phyloP scores from a whole-genome alignment of 1,139 yeast genomes.

The Scheffersomyces cryptocercus region DNA sequence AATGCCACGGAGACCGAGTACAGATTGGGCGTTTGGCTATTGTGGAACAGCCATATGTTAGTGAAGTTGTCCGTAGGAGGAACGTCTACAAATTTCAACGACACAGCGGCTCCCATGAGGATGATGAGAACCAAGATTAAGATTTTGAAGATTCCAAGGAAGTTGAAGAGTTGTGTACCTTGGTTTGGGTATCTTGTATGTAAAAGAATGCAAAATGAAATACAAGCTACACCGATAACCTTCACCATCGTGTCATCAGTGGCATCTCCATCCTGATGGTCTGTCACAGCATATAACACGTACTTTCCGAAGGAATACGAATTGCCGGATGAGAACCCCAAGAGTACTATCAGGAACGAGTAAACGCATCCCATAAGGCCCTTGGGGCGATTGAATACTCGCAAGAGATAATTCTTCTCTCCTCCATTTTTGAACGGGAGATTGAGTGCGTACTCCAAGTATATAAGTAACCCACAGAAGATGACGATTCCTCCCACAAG shows the following conservation, averaged over 20 bases:
- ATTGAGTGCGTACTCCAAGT: conserved; percentile 49
- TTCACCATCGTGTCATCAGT: conserved; percentile 28
- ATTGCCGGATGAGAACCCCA: conserved; percentile 54
- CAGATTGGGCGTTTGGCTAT: conserved; percentile 17
- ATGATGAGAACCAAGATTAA: conserved; percentile 42
- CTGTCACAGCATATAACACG: conserved; percentile 38
- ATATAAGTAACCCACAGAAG: conserved; percentile 48
- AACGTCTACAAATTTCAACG: conserved; percentile 26
- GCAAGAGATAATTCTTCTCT: conserved; percentile 49
- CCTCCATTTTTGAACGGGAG: conserved; percentile 51
- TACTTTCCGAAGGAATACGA: conserved; percentile 55
- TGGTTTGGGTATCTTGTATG: conserved; percentile 41
- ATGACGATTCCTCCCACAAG: conserved; percentile 46
- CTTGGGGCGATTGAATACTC: conserved; percentile 37
- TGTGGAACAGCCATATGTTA: conserved; percentile 27
- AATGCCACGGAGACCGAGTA: conserved; percentile 44
- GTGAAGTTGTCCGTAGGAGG: conserved; percentile 26
- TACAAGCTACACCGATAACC: conserved; percentile 46
- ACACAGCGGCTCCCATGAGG: conserved; percentile 33
- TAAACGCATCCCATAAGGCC: conserved; percentile 45
- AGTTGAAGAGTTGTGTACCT: conserved; percentile 45
- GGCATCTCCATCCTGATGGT: conserved; percentile 14
- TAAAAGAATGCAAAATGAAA: conserved; percentile 40
- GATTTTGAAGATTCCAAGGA: conserved; percentile 45
- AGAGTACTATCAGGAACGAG: conserved; percentile 47